A percentile compares a stretch with the other conserved stretches of the same genome.
Evolutionary conservation across 2,329 filamentous ascomycete genomes (phyloP).

Genomic region (Penicillium olsonii): DNA sequence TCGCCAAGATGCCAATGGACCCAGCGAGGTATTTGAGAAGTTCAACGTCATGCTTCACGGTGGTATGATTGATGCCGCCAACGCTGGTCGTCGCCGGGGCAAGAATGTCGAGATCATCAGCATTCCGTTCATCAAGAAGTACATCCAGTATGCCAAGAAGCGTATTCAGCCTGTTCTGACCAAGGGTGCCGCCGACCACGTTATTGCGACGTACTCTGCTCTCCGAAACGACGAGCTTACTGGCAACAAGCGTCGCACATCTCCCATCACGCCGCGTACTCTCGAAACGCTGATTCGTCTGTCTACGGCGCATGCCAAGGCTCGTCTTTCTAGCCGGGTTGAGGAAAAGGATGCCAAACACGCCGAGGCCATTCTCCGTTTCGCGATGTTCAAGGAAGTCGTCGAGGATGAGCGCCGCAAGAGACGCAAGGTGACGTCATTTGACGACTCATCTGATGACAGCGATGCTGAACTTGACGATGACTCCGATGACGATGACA

Average conservation of each 20-base stretch:
- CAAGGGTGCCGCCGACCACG: constrained; percentile 87
- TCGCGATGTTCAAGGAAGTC: constrained; percentile 96
- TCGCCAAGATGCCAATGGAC: constrained; percentile 68
- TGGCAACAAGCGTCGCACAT: constrained; percentile 88
- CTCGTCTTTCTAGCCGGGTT: constrained; percentile 81
- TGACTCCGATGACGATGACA: constrained; percentile 29
- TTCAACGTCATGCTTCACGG: constrained; percentile 95
- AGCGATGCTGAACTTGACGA: constrained; percentile 43
- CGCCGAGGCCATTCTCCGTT: constrained; percentile 86
- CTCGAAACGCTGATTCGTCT: constrained; percentile 98
- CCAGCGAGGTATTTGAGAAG: constrained; percentile 92
- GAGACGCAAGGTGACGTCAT: constrained; percentile 74
- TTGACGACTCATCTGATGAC: constrained; percentile 59
- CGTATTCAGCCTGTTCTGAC: constrained; percentile 87
- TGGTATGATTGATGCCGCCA: constrained; percentile 67
- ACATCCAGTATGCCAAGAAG: constrained; percentile 96
- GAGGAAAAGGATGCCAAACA: constrained; percentile 86
- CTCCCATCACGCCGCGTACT: constrained; percentile 94
- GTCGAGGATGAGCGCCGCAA: constrained; percentile 76
- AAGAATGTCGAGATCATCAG: constrained; percentile 85
- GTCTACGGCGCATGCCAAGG: constrained; percentile 92
- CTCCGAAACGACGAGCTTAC: constrained; percentile 95
- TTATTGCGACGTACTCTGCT: constrained; percentile 86
- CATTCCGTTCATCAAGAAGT: constrained; percentile 99
- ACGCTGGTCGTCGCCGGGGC: constrained; percentile 69